A percentile compares a stretch with the other conserved stretches of the same genome.
Conservation (phyloP, 768 basidiomycete genomes). For the Russula lepida region DNA sequence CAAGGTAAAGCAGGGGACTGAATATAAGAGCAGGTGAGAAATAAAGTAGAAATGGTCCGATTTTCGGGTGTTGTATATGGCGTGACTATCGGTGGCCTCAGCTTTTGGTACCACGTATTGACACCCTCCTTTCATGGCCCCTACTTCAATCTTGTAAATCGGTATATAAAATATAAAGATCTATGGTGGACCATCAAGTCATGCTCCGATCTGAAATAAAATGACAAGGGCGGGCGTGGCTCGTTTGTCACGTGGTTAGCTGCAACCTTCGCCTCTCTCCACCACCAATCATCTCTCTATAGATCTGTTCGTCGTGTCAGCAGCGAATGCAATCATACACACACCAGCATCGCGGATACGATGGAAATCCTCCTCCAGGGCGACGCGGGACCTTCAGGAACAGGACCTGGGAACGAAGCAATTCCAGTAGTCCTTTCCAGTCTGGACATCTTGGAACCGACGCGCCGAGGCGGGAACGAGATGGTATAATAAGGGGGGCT, state of each 20-base stretch:
- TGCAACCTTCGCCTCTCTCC: too few species aligned
- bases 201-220: too few species aligned
- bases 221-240: too few species aligned
- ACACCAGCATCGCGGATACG: constrained; percentile 12
- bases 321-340: constrained; percentile 10
- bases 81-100: too few species aligned
- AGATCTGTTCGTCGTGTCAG: too few species aligned
- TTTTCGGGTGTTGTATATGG: background rate
- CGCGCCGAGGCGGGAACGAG: constrained; percentile 54
- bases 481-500: constrained; percentile 39
- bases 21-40: background rate
- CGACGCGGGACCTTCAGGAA: constrained; percentile 20
- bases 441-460: constrained; percentile 29
- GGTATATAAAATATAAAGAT: too few species aligned
- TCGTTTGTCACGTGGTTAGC: too few species aligned
- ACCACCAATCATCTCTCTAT: too few species aligned
- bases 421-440: constrained; percentile 6
- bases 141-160: too few species aligned
- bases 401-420: constrained; percentile 17
- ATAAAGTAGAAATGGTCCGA: constrained; percentile 10
- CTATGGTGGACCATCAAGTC: too few species aligned
- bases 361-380: background rate
- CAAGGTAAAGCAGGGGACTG: background rate
- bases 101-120: too few species aligned
- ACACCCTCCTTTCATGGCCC: too few species aligned